Conservation (phyloP, 257 asterid genomes). For the Penstemon newberryi region DNA sequence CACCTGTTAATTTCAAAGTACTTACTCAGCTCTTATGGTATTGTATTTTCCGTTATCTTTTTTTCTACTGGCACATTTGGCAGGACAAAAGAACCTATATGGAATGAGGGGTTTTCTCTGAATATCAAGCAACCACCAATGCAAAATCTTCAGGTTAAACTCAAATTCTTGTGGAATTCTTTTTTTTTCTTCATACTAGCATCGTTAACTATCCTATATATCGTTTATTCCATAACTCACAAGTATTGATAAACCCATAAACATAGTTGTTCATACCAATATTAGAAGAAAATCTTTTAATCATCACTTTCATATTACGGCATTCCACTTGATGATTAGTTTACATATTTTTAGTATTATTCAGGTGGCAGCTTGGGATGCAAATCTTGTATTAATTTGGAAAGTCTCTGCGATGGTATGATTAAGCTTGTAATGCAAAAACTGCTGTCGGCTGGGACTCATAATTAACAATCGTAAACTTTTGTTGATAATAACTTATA, state of each 20-base stretch:
- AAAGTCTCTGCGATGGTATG: constrained; percentile 79
- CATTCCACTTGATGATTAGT: constrained; percentile 7
- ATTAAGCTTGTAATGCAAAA: constrained; percentile 14
- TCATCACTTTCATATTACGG: constrained; percentile 13
- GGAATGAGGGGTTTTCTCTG: constrained; percentile 93
- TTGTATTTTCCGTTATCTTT: background rate
- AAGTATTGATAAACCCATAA: too few species aligned
- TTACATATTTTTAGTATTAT: constrained; percentile 13
- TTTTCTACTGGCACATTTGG: constrained; percentile 29
- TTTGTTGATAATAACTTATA: background rate
- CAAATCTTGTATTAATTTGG: constrained; percentile 80
- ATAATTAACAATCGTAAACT: constrained; percentile 13
- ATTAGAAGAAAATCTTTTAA: background rate
- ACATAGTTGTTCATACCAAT: background rate
- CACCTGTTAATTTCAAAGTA: background rate
- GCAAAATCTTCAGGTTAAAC: constrained; percentile 77
- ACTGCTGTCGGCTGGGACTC: constrained; percentile 9
- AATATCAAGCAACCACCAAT: constrained; percentile 78
- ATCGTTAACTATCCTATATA: too few species aligned
- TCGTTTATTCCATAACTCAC: too few species aligned
- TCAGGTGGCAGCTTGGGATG: constrained; percentile 99
- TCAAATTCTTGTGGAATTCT: background rate
- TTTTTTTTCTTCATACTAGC: background rate
- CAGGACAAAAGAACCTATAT: constrained; percentile 93
- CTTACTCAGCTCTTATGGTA: background rate